Percentiles rank a stretch among this genome's conserved stretches.
Evolutionary conservation across 2,329 filamentous ascomycete genomes (phyloP).

Genomic region (Mycocentrospora acerina): DNA sequence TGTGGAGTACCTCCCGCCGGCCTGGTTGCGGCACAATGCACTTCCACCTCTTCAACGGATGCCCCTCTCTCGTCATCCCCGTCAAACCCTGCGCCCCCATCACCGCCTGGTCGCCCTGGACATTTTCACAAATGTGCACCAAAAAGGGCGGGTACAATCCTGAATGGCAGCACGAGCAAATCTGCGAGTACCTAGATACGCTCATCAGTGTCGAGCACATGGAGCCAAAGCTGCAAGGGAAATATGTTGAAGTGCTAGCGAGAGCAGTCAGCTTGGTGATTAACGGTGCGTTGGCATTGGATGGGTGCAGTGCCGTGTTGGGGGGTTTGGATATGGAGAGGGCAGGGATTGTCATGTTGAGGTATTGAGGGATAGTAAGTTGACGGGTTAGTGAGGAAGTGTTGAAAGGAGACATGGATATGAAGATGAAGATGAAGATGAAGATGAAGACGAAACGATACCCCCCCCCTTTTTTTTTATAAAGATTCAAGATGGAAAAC

Average conservation of each 20-base stretch:
- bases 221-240: constrained; percentile 19
- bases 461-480: too few species aligned
- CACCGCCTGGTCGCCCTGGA: constrained; percentile 39
- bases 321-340: constrained; percentile 39
- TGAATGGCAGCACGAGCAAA: constrained; percentile 36
- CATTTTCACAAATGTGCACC: constrained; percentile 31
- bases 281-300: constrained; percentile 38
- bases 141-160: constrained; percentile 19
- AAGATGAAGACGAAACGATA: too few species aligned
- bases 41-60: constrained; percentile 42
- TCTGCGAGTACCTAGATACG: constrained; percentile 39
- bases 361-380: constrained; percentile 30
- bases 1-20: constrained; percentile 41
- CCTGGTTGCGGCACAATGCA: constrained; percentile 40
- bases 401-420: too few species aligned
- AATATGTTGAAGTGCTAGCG: constrained; percentile 37
- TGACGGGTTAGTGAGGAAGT: not conserved
- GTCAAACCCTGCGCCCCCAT: constrained; percentile 31
- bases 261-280: constrained; percentile 40
- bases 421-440: too few species aligned
- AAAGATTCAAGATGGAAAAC: not conserved
- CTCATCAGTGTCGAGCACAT: constrained; percentile 30
- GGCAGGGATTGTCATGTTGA: constrained; percentile 41
- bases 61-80: constrained; percentile 41
- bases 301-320: constrained; percentile 27